Evolutionary conservation across 2,329 filamentous ascomycete species (phyloP).

Genomic region (Podosphaera xanthii): DNA sequence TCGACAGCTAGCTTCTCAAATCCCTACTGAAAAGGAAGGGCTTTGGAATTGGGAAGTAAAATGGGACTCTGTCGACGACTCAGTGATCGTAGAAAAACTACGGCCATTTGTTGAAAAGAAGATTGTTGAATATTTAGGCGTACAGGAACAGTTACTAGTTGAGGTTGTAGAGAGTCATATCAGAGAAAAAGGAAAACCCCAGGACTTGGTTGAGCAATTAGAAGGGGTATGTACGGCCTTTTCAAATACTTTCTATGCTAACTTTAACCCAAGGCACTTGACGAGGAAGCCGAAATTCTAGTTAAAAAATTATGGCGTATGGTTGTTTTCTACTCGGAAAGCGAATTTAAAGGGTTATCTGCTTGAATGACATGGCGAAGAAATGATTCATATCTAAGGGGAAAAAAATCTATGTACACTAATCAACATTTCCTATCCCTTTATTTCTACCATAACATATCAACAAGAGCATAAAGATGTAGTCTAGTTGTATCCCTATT

Average conservation of each 20-base stretch:
- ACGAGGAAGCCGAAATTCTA: slow-evolving; percentile 81
- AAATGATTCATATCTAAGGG: too few species aligned
- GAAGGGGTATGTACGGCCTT: slow-evolving; percentile 40
- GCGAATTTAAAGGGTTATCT: slow-evolving; percentile 70
- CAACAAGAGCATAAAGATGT: too few species aligned
- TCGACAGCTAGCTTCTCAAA: slow-evolving; percentile 64
- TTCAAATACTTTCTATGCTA: neutral
- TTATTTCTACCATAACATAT: too few species aligned
- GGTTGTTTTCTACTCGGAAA: slow-evolving; percentile 94
- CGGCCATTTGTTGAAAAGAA: slow-evolving; percentile 95
- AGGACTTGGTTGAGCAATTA: slow-evolving; percentile 62
- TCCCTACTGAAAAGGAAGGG: slow-evolving; percentile 65
- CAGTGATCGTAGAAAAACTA: slow-evolving; percentile 62
- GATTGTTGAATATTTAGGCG: slow-evolving; percentile 85
- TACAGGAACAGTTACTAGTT: slow-evolving; percentile 88
- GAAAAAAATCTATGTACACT: too few species aligned
- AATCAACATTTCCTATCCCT: too few species aligned
- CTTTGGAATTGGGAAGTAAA: slow-evolving; percentile 85
- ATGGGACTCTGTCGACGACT: slow-evolving; percentile 76
- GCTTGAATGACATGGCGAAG: slow-evolving; percentile 21
- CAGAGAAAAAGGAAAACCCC: slow-evolving; percentile 49
- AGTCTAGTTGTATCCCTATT: too few species aligned
- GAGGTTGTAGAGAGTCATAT: slow-evolving; percentile 81
- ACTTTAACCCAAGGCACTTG: slow-evolving; percentile 40
- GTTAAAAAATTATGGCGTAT: slow-evolving; percentile 97